phyloP scores from a whole-genome alignment of 176 grass and related monocot genomes.

The Eremochloa ophiuroides region DNA sequence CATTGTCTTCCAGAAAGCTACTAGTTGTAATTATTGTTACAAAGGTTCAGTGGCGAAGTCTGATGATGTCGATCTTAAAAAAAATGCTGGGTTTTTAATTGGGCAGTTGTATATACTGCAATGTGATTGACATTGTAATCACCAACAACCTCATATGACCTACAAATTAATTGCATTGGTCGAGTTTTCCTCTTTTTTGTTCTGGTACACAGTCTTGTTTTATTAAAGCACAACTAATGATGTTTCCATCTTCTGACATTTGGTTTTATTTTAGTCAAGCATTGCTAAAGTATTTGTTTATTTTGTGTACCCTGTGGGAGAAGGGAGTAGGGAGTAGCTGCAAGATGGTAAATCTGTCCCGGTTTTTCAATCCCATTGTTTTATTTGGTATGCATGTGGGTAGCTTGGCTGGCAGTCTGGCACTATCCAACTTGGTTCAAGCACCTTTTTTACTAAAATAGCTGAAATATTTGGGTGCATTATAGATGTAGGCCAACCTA shows the following conservation, averaged over 20 bases:
- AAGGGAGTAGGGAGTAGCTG: background rate
- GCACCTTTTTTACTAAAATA: background rate
- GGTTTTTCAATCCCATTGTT: background rate
- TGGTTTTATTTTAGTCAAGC: background rate
- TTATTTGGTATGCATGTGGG: background rate
- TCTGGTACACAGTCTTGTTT: too few relatives aligned
- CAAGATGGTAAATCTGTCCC: background rate
- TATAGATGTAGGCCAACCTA: background rate
- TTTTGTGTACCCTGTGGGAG: too few relatives aligned
- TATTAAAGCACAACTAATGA: too few relatives aligned
- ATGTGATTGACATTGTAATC: too few relatives aligned
- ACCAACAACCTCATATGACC: too few relatives aligned
- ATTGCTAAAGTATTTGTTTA: background rate
- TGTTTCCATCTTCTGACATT: background rate
- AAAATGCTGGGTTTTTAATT: too few relatives aligned
- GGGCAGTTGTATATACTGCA: too few relatives aligned
- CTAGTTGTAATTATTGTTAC: too few relatives aligned
- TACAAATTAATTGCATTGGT: too few relatives aligned
- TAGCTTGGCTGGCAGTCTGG: background rate
- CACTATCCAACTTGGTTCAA: background rate
- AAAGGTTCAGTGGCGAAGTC: too few relatives aligned
- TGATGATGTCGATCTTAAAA: too few relatives aligned
- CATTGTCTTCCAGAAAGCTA: background rate
- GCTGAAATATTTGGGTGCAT: background rate
- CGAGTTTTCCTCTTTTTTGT: too few relatives aligned